phyloP scores from a whole-genome alignment of 2,329 filamentous ascomycete species.

The Calonectria henricotiae region DNA sequence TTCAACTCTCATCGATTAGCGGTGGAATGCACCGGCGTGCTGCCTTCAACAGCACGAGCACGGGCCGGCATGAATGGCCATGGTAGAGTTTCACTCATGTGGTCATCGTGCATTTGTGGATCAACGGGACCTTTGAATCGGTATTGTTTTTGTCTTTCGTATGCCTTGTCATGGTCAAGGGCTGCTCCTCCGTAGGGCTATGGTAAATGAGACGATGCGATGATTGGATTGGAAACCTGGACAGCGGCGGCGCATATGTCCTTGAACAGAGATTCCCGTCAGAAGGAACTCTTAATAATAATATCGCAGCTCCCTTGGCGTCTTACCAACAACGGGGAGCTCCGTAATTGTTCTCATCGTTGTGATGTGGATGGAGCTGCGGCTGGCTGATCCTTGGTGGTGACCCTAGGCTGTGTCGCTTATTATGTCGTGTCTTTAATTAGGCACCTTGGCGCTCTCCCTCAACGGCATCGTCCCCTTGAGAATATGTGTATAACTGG shows the following conservation, averaged over 20 bases:
- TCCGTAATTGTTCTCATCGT: constrained; percentile 30
- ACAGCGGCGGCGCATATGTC: not conserved
- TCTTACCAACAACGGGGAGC: constrained; percentile 5
- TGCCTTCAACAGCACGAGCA: not conserved
- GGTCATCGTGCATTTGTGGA: constrained; percentile 16
- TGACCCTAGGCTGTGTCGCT: constrained; percentile 45
- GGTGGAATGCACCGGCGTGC: not conserved
- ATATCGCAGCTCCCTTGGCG: constrained; percentile 9
- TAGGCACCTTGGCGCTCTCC: constrained; percentile 23
- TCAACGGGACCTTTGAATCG: constrained; percentile 21
- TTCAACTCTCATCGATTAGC: constrained; percentile 9
- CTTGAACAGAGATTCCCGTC: not conserved
- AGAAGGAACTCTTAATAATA: constrained; percentile 7
- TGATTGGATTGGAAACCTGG: constrained; percentile 3
- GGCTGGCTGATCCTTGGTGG: constrained; percentile 41
- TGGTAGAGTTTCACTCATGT: constrained; percentile 1
- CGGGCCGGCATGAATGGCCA: constrained; percentile 24
- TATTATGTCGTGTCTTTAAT: constrained; percentile 43
- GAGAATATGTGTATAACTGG: constrained; percentile 5
- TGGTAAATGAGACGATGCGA: constrained; percentile 20
- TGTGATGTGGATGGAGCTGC: constrained; percentile 31
- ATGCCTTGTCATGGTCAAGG: not conserved
- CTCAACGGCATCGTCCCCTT: constrained; percentile 18
- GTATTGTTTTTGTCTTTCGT: not conserved
- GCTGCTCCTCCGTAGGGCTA: not conserved